Base-by-base conservation (phyloP, 2,329 filamentous ascomycete genomes). In the Erysiphe neolycopersici region DNA sequence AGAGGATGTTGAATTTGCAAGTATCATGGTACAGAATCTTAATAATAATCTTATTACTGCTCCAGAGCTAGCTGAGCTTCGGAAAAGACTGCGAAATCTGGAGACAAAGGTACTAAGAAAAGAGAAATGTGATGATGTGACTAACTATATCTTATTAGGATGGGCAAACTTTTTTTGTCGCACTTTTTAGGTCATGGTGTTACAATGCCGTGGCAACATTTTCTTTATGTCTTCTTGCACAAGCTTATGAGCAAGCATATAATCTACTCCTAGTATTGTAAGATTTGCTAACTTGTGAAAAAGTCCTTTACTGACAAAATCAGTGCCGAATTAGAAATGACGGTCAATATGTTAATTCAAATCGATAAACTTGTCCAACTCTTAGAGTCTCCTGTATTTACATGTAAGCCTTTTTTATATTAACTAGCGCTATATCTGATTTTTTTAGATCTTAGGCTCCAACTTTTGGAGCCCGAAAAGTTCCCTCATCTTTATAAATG, bases 11-110 rank as follows among this genome's bases (percentile, higher is more conserved):
- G 91, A 98, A 58, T 98, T 98, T 60, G 87, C 89, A 14, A 94
- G 87, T 57, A 95, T 98, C 53, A 98, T 98, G 89, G 84, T 98
- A 29, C 89, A 98, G 59, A 95, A 95, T 54, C 67, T 98, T 43
- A 98, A 98, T 63, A 98, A 98, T 60, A 98, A 98, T 54, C 74
- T 98, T 44, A 94, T 98, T 50, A 98, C 91, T 1, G 89, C 91
- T 0, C 89, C 91, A 0, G 85, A 98, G 59, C 65, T 98, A 29
- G 75, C 82, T 1, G 91, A 95, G 52, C 66, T 98, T 48, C 74
- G 89, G 39, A 94, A 93, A 59, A 68, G 89, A 38, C 64, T 98
- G 42, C 71, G 89, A 31, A 98, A 93, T 52, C 65, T 94, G 1
- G 89, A 98, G 58, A 83, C 78, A 10, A 85, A 76, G 62, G 78